Evolutionary conservation across 2,329 filamentous ascomycete species (phyloP).

Genomic region (Neonectria faginata): DNA sequence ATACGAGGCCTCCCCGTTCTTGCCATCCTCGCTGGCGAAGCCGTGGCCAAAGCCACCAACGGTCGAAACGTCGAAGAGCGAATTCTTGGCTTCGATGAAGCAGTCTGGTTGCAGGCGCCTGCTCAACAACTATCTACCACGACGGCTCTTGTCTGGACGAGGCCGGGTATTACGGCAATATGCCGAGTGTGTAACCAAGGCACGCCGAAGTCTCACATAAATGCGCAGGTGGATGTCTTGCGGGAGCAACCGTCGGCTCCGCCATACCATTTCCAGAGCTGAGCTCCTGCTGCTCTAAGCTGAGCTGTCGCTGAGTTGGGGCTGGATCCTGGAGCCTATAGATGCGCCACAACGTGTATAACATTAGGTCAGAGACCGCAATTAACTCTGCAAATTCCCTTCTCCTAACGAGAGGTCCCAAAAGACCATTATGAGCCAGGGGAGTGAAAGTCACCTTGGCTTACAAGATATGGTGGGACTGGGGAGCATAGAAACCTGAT

Average conservation of each 20-base stretch:
- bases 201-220: too few species aligned
- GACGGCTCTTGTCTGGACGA: neutral
- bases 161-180: conserved; percentile 21
- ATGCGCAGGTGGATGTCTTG: neutral
- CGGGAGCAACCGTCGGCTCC: neutral
- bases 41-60: conserved; percentile 30
- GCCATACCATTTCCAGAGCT: neutral
- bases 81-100: conserved; percentile 29
- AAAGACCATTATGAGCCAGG: too few species aligned
- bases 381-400: too few species aligned
- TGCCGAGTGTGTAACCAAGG: conserved; percentile 17
- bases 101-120: conserved; percentile 10
- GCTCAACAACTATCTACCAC: rapidly evolving
- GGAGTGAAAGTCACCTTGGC: too few species aligned
- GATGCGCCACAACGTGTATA: too few species aligned
- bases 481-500: too few species aligned
- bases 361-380: too few species aligned
- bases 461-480: too few species aligned
- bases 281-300: too few species aligned
- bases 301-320: too few species aligned
- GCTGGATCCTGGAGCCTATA: too few species aligned
- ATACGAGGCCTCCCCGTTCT: conserved; percentile 36
- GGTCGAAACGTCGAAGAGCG: conserved; percentile 35
- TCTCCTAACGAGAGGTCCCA: too few species aligned
- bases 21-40: conserved; percentile 35